These are phyloP conservation scores for Senna tora DNA, from an alignment of 306 rosid species.

Conservation along the genomic window DNA sequence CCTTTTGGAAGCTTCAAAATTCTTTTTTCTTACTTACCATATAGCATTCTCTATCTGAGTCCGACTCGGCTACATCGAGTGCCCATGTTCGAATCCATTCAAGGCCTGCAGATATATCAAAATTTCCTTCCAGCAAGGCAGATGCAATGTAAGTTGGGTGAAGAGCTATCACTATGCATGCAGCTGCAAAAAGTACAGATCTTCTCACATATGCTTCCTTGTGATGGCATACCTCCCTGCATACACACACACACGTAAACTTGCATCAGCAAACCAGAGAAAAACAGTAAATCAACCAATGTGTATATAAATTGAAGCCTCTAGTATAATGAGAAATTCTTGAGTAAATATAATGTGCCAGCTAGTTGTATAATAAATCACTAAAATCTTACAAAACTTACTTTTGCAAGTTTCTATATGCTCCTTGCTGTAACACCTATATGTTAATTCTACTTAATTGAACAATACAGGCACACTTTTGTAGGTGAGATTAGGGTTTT, in stretches of 20 bases:
- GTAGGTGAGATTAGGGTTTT: constrained; percentile 11
- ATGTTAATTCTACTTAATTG: constrained; percentile 24
- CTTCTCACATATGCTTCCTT: constrained; percentile 92
- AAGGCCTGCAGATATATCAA: constrained; percentile 71
- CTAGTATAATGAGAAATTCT: too few species aligned
- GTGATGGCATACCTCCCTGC: constrained; percentile 82
- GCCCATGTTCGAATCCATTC: constrained; percentile 96
- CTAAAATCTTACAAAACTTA: too few species aligned
- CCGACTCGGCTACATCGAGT: constrained; percentile 77
- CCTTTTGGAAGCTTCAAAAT: constrained; percentile 35
- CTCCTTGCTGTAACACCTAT: too few species aligned
- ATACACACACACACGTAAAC: constrained; percentile 22
- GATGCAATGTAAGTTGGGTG: constrained; percentile 79
- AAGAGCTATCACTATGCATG: constrained; percentile 73
- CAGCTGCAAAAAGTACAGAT: constrained; percentile 86
- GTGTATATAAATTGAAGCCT: background rate
- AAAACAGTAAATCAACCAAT: constrained; percentile 5
- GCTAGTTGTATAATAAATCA: too few species aligned
- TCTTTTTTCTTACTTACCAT: constrained; percentile 55
- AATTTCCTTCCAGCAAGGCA: constrained; percentile 76
- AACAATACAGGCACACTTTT: background rate
- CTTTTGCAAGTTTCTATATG: too few species aligned
- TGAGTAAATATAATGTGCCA: too few species aligned
- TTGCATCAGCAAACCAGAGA: constrained; percentile 24
- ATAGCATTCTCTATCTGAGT: constrained; percentile 87